Evolutionary conservation across 441 rosid genomes (phyloP), one percentile per base, ranked within the genome.

Genomic region (Pelargonium cotyledonis): DNA sequence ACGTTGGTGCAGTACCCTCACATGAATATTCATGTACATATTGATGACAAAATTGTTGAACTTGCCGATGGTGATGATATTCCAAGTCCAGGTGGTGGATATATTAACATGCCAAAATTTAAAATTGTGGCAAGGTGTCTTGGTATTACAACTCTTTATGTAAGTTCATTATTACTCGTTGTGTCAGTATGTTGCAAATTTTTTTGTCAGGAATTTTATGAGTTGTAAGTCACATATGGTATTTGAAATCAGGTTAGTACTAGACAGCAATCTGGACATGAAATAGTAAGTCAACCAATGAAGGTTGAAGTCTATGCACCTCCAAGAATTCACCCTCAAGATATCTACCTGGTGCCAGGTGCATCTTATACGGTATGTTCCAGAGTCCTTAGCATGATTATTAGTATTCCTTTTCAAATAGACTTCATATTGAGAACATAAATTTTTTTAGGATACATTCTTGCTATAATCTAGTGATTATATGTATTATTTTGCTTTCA

Each of bases 281-380:
- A 81, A 79, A 73, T 90, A 67, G 72, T 77, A 75, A 95, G 97
- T 81, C 96, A 85, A 81, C 79, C 76, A 18, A 77, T 95, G 70
- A 90, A 88, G 83, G 79, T 95, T 68, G 99, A 95, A 84, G 96
- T 95, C 73, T 91, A 86, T 85, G 87, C 87, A 69, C 88, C 85
- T 5, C 89, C 91, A 68, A 85, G 75, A 78, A 84, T 95, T 75
- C 89, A 90, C 73, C 99, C 99, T 43, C 79, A 74, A 38, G 81
- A 84, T 63, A 81, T 91, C 66, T 95, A 85, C 80, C 84, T 95
- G 73, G 91, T 83, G 72, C 99, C 99, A 49, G 99, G 97, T 75
- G 90, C 96, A 78, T 87, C 92, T 51, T 91, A 86, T 78, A 72
- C 75, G 96, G 99, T 95, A 88, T 75, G 87, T 71, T 76, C 46